These are phyloP conservation scores for Euclidium syriacum DNA, from an alignment of 345 rosid species.

Conservation along the genomic window DNA sequence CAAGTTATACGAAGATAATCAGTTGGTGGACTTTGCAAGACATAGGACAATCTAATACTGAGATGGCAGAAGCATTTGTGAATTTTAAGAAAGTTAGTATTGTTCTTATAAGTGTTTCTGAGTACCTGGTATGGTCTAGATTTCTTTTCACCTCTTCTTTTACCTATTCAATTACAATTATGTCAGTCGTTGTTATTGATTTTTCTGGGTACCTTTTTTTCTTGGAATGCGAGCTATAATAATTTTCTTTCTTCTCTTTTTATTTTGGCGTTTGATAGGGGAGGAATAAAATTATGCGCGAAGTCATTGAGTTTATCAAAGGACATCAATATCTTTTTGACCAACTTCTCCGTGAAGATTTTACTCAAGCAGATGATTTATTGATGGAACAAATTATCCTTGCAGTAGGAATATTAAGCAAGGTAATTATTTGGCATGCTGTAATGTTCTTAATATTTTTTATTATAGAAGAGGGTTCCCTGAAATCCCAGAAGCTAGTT, in stretches of 20 bases:
- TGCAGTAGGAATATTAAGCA: conserved; percentile 84
- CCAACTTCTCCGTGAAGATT: conserved; percentile 74
- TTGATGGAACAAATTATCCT: conserved; percentile 86
- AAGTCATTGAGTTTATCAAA: conserved; percentile 72
- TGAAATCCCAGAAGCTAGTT: conserved; percentile 7
- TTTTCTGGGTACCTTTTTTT: neutral
- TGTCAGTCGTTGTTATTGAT: neutral
- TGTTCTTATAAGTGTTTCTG: neutral
- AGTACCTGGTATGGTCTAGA: neutral
- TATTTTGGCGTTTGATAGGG: conserved; percentile 42
- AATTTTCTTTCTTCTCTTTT: neutral
- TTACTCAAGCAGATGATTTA: conserved; percentile 62
- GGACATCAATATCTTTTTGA: conserved; percentile 74
- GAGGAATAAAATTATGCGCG: conserved; percentile 83
- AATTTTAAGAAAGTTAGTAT: neutral
- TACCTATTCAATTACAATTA: neutral
- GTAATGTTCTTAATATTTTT: neutral
- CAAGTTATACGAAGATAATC: neutral
- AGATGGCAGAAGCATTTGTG: neutral
- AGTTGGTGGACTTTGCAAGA: neutral
- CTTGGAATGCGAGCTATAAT: neutral
- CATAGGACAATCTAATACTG: neutral
- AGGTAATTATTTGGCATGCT: conserved; percentile 39
- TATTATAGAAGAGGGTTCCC: neutral
- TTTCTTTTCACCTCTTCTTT: neutral